Evolutionary conservation across 2,329 filamentous ascomycete species (phyloP), one percentile per base, ranked within the genome.

Genomic region (Aspergillus alliaceus): DNA sequence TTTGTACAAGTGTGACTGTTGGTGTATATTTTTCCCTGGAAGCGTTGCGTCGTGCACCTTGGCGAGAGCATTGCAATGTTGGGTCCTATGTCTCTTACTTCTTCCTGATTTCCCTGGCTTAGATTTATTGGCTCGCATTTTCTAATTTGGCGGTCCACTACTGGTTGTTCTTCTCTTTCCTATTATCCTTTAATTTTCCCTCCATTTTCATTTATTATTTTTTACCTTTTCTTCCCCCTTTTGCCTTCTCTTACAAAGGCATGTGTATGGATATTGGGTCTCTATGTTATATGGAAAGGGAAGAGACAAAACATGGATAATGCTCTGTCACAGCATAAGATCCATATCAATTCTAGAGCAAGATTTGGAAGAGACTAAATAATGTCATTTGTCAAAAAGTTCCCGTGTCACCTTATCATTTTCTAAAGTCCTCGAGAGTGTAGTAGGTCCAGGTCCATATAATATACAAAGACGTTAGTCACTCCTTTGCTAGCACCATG

Each of bases 1-100:
- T 61, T 69, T 71, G 57, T 67, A 71, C 53, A 63, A 58, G 42
- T 51, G 48, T 54, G 40, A 31, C 20, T 54, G 53, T 60, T 63
- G 57, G 57, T 63, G 57, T 62, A 57, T 54, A 57, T 59, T 32
- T n/a, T 44, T 32, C 29, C 42, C 35, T 51, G 47, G 34, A 52
- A 47, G 37, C 22, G 15, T 56, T 62, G 57, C 60, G 51, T 64
- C 67, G 51, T 58, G 56, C 64, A 59, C 64, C 53, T 68, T 58
- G 61, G 61, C 54, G 64, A 60, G 52, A 62, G 60, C 40, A 65
- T 62, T 53, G 54, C 20, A 24, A 31, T 59, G 51, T 57, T 55
- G 47, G 53, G 56, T 48, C 46, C n/a, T n/a, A n/a, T n/a, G n/a
- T n/a, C 48, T 49, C 58, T 48, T 48, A 12, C 25, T 22, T 53